phyloP scores from a whole-genome alignment of 306 rosid species.

The Calophaca sinica region DNA sequence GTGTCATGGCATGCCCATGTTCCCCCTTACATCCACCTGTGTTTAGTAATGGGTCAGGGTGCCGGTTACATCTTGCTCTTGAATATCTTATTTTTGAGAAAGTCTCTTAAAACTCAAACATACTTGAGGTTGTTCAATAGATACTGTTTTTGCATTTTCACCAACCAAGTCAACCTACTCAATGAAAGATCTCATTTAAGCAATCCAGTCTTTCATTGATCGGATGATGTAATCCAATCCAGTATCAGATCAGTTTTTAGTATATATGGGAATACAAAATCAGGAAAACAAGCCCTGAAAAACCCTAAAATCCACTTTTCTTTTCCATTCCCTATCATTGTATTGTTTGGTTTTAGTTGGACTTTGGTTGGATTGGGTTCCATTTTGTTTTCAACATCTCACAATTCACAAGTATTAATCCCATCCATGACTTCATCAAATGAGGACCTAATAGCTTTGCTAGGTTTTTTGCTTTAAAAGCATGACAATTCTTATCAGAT shows the following conservation, averaged over 20 bases:
- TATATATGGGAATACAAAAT: neutral
- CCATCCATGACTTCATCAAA: neutral
- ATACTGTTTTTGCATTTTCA: conserved; percentile 1
- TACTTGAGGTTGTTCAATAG: conserved; percentile 12
- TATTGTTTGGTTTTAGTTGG: neutral
- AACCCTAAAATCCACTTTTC: neutral
- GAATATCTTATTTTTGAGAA: neutral
- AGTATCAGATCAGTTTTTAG: neutral
- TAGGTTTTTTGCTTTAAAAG: conserved; percentile 5
- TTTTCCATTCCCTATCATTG: neutral
- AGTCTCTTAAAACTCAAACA: neutral
- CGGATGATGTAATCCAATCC: neutral
- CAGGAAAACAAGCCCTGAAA: neutral
- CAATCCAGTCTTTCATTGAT: neutral
- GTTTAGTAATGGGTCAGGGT: neutral
- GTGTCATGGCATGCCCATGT: neutral
- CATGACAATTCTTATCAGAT: conserved; percentile 23
- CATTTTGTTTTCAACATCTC: conserved; percentile 3
- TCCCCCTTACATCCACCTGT: neutral
- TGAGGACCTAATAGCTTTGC: conserved; percentile 2
- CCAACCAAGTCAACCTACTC: neutral
- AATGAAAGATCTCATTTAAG: neutral
- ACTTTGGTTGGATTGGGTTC: conserved; percentile 1
- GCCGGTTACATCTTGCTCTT: neutral
- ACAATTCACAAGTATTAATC: neutral